Conservation (phyloP, 1,284 basidiomycete species). For the Sanghuangporus baumii region DNA sequence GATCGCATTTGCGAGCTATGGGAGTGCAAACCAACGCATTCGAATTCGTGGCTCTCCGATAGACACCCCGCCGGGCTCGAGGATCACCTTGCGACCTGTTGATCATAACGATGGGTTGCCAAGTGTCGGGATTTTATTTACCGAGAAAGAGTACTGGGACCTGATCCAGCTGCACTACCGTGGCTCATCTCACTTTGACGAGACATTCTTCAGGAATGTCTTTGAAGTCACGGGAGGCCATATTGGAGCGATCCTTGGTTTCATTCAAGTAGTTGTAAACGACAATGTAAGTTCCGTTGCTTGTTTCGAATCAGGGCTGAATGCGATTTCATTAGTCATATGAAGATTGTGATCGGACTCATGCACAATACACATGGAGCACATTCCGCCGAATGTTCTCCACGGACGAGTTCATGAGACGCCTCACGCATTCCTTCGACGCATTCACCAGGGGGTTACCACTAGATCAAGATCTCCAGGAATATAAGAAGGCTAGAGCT, state of each 20-base stretch:
- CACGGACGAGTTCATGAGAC: background rate
- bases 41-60: background rate
- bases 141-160: background rate
- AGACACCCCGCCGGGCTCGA: background rate
- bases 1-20: background rate
- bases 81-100: background rate
- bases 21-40: background rate
- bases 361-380: background rate
- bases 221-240: background rate
- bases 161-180: background rate
- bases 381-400: background rate
- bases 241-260: background rate
- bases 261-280: background rate
- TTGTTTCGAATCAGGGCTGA: background rate
- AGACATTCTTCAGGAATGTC: background rate
- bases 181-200: background rate
- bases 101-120: background rate
- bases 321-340: background rate
- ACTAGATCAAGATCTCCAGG: background rate
- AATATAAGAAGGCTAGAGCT: background rate
- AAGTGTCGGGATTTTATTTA: background rate
- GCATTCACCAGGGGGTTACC: background rate
- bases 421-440: too few relatives aligned
- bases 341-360: background rate
- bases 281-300: background rate